Evolutionary conservation across 257 asterid genomes (phyloP).

Genomic region (Nicotiana otophora): DNA sequence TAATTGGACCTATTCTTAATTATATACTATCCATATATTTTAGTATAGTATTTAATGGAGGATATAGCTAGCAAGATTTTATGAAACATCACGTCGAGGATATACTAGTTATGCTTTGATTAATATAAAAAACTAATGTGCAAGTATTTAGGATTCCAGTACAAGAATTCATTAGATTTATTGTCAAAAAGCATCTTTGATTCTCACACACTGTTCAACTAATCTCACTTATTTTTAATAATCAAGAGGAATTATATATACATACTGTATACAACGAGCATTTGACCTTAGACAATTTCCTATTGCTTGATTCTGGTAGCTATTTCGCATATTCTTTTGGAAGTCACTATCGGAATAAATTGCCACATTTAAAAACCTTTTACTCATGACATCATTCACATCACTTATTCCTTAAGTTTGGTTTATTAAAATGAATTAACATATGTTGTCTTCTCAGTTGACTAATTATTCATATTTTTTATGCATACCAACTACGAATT

Average conservation of each 20-base stretch:
- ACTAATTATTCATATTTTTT: no score
- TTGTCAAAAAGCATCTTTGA: background rate
- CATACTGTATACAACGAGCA: background rate
- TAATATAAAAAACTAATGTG: background rate
- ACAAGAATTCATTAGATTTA: background rate
- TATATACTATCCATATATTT: no score
- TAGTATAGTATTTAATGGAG: no score
- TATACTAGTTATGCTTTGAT: background rate
- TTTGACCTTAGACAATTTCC: slow-evolving; percentile 4
- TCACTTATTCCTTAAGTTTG: no score
- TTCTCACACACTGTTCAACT: slow-evolving; percentile 4
- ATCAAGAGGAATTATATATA: slow-evolving; percentile 10
- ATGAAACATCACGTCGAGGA: no score
- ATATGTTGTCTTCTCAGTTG: no score
- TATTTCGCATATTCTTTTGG: slow-evolving; percentile 8
- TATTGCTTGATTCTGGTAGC: slow-evolving; percentile 3
- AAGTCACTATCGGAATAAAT: background rate
- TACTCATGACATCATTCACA: no score
- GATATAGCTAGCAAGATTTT: no score
- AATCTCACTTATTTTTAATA: background rate
- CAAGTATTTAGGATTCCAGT: background rate
- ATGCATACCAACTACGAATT: no score
- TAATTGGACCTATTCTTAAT: no score
- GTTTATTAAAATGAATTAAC: no score
- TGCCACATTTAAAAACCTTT: background rate